Evolutionary conservation across 2,329 filamentous ascomycete genomes (phyloP).

Genomic region (Ceratocystis smalleyi): DNA sequence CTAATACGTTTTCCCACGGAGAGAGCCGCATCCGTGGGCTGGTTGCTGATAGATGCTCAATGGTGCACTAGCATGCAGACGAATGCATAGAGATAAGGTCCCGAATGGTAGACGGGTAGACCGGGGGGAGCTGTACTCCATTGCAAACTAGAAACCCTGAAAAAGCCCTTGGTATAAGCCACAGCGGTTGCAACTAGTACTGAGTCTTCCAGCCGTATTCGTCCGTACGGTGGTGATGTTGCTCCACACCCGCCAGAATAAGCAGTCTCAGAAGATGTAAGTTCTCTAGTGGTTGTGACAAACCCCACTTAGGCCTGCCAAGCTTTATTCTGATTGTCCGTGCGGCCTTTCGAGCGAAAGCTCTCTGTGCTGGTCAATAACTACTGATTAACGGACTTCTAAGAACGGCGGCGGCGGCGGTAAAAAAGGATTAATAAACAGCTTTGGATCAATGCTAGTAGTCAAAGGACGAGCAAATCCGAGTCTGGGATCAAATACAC

Average conservation of each 20-base stretch:
- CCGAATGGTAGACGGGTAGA: too few relatives aligned
- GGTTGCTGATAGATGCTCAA: background rate
- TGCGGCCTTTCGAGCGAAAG: background rate
- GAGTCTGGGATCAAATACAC: too few relatives aligned
- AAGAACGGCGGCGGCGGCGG: background rate
- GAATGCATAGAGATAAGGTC: too few relatives aligned
- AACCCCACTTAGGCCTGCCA: background rate
- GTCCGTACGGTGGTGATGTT: background rate
- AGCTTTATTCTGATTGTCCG: slow-evolving; percentile 3
- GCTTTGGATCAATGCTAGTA: too few relatives aligned
- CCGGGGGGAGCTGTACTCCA: too few relatives aligned
- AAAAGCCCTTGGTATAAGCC: background rate
- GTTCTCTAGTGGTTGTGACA: background rate
- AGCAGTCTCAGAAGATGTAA: background rate
- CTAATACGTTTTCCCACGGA: background rate
- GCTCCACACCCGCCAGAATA: background rate
- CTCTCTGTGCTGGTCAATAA: background rate
- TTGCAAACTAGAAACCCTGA: too few relatives aligned
- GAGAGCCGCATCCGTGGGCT: background rate
- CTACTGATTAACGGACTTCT: background rate
- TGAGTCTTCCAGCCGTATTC: background rate
- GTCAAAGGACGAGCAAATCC: too few relatives aligned
- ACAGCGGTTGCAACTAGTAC: background rate
- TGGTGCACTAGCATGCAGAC: too few relatives aligned
- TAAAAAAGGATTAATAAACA: background rate